These are phyloP conservation scores for Candida ascalaphidarum DNA, from an alignment of 805 yeast genomes.

Conservation along the genomic window DNA sequence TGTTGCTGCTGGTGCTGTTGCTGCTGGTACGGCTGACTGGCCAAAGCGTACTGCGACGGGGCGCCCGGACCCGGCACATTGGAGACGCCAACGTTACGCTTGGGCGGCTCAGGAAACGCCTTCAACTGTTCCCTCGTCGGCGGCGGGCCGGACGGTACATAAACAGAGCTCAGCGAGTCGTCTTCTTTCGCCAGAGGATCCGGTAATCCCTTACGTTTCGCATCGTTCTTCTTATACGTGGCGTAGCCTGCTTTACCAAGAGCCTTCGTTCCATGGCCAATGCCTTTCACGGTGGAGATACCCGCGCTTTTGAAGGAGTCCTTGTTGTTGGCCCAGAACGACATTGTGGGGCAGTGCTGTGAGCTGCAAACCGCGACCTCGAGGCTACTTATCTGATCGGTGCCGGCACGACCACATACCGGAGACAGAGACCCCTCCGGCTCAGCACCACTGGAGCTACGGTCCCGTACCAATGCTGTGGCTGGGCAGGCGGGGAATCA, in stretches of 20 bases:
- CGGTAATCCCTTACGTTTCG: slow-evolving; percentile 15
- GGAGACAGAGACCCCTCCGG: too few species aligned
- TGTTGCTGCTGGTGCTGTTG: neutral
- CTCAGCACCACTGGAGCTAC: too few species aligned
- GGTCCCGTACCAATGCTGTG: too few species aligned
- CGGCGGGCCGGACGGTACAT: slow-evolving; percentile 6
- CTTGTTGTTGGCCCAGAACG: slow-evolving; percentile 46
- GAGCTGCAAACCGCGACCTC: neutral
- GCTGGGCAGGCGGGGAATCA: too few species aligned
- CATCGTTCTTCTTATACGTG: slow-evolving; percentile 38
- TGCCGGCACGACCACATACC: too few species aligned
- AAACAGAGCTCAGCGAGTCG: slow-evolving; percentile 2
- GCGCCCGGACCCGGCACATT: slow-evolving; percentile 12
- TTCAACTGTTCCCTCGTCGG: slow-evolving; percentile 15
- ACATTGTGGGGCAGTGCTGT: slow-evolving; percentile 5
- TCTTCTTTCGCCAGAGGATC: slow-evolving; percentile 1
- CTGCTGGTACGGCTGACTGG: too few species aligned
- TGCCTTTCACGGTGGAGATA: slow-evolving; percentile 38
- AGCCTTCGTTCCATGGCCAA: slow-evolving; percentile 42
- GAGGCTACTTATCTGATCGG: too few species aligned
- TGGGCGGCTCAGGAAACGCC: slow-evolving; percentile 38
- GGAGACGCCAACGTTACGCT: slow-evolving; percentile 22
- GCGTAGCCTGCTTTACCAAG: slow-evolving; percentile 42
- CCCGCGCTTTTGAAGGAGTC: slow-evolving; percentile 44
- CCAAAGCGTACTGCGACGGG: too few species aligned